Evolutionary conservation across 2,329 filamentous ascomycete genomes (phyloP), one percentile per base, ranked within the genome.

Genomic region (Eutypella sp.): DNA sequence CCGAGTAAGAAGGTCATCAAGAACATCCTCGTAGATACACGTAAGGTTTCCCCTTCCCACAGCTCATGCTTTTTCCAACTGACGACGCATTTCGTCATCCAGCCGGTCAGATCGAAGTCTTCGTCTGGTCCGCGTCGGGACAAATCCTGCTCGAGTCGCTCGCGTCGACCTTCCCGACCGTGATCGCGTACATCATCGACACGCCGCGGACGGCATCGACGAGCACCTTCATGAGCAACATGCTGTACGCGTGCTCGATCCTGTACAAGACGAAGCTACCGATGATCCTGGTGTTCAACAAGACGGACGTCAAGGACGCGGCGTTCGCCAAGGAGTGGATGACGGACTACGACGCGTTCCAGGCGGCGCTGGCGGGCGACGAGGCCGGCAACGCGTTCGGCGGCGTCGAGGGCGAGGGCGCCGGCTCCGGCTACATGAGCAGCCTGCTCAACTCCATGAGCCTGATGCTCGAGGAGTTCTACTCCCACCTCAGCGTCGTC

Each of bases 231-330:
- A 99, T 99, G 93, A 95, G 88, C 65, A 99, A 99, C 70, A 99
- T 99, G 93, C 83, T 99, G 37, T 99, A 99, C 67, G 93, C 93
- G 19, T 97, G 93, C 75, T 95, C 88, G 49, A 99, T 99, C 53
- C 79, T 99, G 15, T 99, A 99, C 79, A 97, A 97, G 74, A 97
- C 92, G 2, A 96, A 95, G 65, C 76, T 99, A 0, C 93, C 93
- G 20, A 99, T 99, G 93, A 95, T 99, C 44, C 73, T 99, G 7
- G 93, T 99, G 10, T 97, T 99, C 76, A 99, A 99, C 75, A 99
- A 99, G 73, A 96, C 91, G 0, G 93, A 99, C 60, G 89, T 95
- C 36, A 89, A 95, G 65, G 87, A 95, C 59, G 89, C 90, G 0
- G 79, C 81, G 22, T 96, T 96, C 60, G 93, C 91, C 1, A 93